Conservation (phyloP, 345 rosid species). For the Boechera stricta region DNA sequence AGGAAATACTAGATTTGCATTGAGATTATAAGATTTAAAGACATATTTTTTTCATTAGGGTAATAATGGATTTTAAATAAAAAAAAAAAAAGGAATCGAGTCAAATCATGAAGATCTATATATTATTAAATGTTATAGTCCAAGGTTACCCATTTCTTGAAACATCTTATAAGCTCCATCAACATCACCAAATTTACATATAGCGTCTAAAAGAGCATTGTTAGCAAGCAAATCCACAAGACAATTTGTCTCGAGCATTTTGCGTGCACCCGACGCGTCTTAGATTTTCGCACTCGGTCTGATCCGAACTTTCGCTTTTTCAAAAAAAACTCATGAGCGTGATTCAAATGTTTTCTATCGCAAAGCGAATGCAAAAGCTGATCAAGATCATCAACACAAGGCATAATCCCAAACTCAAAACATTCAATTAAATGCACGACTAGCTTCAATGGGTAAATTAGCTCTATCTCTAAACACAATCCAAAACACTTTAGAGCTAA, state of each 20-base stretch:
- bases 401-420: conserved; percentile 68
- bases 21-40: no score
- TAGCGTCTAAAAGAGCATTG: conserved; percentile 71
- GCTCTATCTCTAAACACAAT: conserved; percentile 79
- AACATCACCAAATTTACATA: conserved; percentile 69
- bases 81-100: no score
- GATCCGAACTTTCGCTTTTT: conserved; percentile 44
- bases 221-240: conserved; percentile 64
- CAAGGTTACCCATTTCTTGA: conserved; percentile 58
- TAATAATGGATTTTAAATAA: no score
- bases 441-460: conserved; percentile 71
- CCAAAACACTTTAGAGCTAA: conserved; percentile 65
- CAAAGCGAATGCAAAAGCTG: conserved; percentile 64
- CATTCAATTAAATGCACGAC: conserved; percentile 77
- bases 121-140: conserved; percentile 25
- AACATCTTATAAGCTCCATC: conserved; percentile 69
- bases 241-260: conserved; percentile 56
- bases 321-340: conserved; percentile 61
- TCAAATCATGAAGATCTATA: no score
- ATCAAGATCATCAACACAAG: conserved; percentile 67
- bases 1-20: no score
- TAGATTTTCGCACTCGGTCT: conserved; percentile 54
- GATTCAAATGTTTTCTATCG: conserved; percentile 64
- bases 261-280: conserved; percentile 54
- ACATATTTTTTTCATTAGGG: no score